phyloP scores from a whole-genome alignment of 331 rosid genomes.

The Ulmus americana region DNA sequence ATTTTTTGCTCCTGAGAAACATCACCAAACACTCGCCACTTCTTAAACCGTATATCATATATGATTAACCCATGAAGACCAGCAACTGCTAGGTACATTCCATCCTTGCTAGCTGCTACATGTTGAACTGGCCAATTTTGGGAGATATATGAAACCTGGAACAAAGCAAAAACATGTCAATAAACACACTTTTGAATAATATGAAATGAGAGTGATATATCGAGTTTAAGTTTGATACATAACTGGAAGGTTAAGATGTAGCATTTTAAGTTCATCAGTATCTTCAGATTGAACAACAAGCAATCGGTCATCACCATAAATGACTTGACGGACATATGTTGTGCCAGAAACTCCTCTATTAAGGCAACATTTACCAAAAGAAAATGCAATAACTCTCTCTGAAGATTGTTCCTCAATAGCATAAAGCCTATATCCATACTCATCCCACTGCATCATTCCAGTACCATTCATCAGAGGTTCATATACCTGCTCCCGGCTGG shows the following conservation, averaged over 20 bases:
- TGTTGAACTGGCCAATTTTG: slow-evolving; percentile 98
- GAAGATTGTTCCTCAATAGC: slow-evolving; percentile 65
- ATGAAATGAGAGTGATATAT: slow-evolving; percentile 4
- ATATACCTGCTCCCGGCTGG: slow-evolving; percentile 62
- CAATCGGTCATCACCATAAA: slow-evolving; percentile 79
- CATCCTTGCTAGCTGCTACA: slow-evolving; percentile 96
- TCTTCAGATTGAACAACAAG: slow-evolving; percentile 93
- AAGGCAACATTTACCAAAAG: slow-evolving; percentile 96
- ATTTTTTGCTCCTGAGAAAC: slow-evolving; percentile 86
- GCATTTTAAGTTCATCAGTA: slow-evolving; percentile 90
- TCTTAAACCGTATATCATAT: slow-evolving; percentile 78
- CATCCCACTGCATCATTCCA: slow-evolving; percentile 89
- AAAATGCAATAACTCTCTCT: slow-evolving; percentile 79
- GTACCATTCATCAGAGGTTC: slow-evolving; percentile 95
- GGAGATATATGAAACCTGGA: slow-evolving; percentile 90
- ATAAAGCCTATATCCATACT: slow-evolving; percentile 86
- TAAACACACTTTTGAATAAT: slow-evolving; percentile 21
- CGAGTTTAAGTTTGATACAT: slow-evolving; percentile 36
- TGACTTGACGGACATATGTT: slow-evolving; percentile 81
- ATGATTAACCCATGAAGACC: slow-evolving; percentile 90
- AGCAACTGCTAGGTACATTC: slow-evolving; percentile 85
- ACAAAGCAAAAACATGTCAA: slow-evolving; percentile 26
- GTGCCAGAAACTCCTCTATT: slow-evolving; percentile 95
- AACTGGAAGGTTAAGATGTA: slow-evolving; percentile 94
- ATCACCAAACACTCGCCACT: slow-evolving; percentile 96